phyloP scores from a whole-genome alignment of 2,329 filamentous ascomycete species.

The Dactylellina drechsleri region DNA sequence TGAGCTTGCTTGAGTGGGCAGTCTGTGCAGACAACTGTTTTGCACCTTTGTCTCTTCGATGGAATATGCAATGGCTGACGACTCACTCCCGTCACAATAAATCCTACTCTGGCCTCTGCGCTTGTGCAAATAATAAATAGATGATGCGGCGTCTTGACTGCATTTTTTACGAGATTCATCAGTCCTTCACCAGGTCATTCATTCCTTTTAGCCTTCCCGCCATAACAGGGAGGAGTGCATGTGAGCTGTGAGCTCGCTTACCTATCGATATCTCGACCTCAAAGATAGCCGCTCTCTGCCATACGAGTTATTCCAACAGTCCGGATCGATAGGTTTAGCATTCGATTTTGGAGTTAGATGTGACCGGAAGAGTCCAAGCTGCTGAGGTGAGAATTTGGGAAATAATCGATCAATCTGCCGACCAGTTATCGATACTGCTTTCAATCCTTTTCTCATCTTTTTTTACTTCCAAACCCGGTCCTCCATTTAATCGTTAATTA shows the following conservation, averaged over 20 bases:
- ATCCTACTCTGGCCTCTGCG: slow-evolving; percentile 28
- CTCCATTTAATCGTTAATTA: slow-evolving; percentile 1
- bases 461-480: background rate
- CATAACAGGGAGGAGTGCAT: slow-evolving; percentile 25
- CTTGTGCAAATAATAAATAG: slow-evolving; percentile 34
- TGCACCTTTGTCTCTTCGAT: slow-evolving; percentile 31
- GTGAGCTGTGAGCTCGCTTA: slow-evolving; percentile 29
- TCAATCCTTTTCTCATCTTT: slow-evolving; percentile 2
- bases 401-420: slow-evolving; percentile 25
- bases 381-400: slow-evolving; percentile 12
- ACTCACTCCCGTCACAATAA: slow-evolving; percentile 16
- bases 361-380: slow-evolving; percentile 18
- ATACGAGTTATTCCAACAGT: slow-evolving; percentile 20
- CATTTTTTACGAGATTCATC: slow-evolving; percentile 4
- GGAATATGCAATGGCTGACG: slow-evolving; percentile 27
- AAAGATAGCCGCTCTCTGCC: background rate
- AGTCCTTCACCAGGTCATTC: slow-evolving; percentile 13
- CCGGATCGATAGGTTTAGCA: slow-evolving; percentile 1
- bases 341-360: slow-evolving; percentile 9
- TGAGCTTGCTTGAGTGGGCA: slow-evolving; percentile 18
- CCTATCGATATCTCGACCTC: slow-evolving; percentile 17
- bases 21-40: slow-evolving; percentile 13
- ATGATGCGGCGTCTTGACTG: slow-evolving; percentile 16
- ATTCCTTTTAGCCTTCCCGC: slow-evolving; percentile 16
- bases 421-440: background rate